Conservation (phyloP, 148 eudicot genomes). For the Spergularia bocconei region DNA sequence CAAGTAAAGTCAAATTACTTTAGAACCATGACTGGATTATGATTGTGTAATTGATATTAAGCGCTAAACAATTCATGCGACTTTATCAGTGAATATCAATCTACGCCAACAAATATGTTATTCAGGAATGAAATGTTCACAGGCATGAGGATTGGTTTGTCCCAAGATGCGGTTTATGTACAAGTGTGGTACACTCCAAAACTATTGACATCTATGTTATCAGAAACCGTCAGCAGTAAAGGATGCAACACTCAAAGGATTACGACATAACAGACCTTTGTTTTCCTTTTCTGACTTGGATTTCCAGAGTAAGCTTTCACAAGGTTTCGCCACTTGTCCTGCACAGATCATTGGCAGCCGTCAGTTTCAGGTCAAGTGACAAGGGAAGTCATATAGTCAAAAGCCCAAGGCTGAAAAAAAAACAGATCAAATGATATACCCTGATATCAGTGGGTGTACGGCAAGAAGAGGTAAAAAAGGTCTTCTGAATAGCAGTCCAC, state of each 20-base stretch:
- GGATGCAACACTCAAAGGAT: not conserved
- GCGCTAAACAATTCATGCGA: too few species aligned
- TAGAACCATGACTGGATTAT: too few species aligned
- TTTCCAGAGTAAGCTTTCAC: slow-evolving; percentile 42
- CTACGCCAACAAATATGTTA: not conserved
- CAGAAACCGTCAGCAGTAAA: not conserved
- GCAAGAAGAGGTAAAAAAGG: slow-evolving; percentile 40
- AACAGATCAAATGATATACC: slow-evolving; percentile 32
- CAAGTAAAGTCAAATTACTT: too few species aligned
- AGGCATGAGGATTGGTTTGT: not conserved
- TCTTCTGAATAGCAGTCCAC: slow-evolving; percentile 56
- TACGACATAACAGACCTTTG: slow-evolving; percentile 34
- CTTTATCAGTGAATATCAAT: not conserved
- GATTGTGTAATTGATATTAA: too few species aligned
- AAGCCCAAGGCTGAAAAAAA: slow-evolving; percentile 1
- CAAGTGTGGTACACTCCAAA: not conserved
- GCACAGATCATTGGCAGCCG: slow-evolving; percentile 21
- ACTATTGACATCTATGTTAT: not conserved
- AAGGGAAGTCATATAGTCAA: not conserved
- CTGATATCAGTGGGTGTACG: slow-evolving; percentile 69
- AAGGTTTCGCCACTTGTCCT: slow-evolving; percentile 90
- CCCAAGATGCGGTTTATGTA: not conserved
- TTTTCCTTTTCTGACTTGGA: slow-evolving; percentile 23
- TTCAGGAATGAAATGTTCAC: not conserved
- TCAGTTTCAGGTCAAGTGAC: slow-evolving; percentile 7